Evolutionary conservation across 2,329 filamentous ascomycete species (phyloP), one percentile per base, ranked within the genome.

Genomic region (Mycosphaerella arachidis): DNA sequence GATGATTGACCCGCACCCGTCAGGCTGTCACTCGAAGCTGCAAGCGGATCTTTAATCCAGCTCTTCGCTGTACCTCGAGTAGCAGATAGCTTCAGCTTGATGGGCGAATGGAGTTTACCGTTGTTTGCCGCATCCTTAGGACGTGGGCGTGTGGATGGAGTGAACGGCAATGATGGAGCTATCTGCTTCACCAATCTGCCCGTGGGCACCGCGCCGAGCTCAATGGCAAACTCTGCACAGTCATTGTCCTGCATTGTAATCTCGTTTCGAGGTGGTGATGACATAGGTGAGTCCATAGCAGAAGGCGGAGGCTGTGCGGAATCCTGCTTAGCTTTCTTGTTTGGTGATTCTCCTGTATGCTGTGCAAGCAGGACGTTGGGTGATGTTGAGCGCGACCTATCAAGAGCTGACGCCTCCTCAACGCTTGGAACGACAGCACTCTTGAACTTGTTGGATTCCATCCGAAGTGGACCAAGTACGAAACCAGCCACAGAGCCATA

Each of bases 361-460:
- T 24, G 30, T 31, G 58, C 54, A 13, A 58, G 52, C 12, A 55
- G 61, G 27, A 56, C 43, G 33, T 52, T 53, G 2, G 57, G 55
- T 6, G 58, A 60, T 13, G 40, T 53, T 40, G 53, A 54, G 29
- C 30, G 55, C 24, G 30, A 30, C 8, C 13, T 48, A 10, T 45
- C 30, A 7, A 18, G 20, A 16, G 37, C 29, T 30, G 55, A 46
- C 13, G 27, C n/a, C 24, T 27, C 43, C 13, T 33, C 53, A 18
- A 30, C 10, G 29, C 20, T 37, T 4, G n/a, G 9, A 45, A 4
- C 9, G 13, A 18, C 24, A 16, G 20, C 20, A 40, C 5, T n/a
- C 29, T 52, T 54, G 40, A 57, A 67, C 9, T 54, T 46, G n/a
- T 33, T 30, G 45, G 68, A 65, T 16, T 51, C 48, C 56, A 70